Percentiles rank a stretch among this genome's conserved stretches.
These are phyloP conservation scores for Phlebiopsis flavidoalba DNA, from an alignment of 768 basidiomycete species.

Conservation along the genomic window DNA sequence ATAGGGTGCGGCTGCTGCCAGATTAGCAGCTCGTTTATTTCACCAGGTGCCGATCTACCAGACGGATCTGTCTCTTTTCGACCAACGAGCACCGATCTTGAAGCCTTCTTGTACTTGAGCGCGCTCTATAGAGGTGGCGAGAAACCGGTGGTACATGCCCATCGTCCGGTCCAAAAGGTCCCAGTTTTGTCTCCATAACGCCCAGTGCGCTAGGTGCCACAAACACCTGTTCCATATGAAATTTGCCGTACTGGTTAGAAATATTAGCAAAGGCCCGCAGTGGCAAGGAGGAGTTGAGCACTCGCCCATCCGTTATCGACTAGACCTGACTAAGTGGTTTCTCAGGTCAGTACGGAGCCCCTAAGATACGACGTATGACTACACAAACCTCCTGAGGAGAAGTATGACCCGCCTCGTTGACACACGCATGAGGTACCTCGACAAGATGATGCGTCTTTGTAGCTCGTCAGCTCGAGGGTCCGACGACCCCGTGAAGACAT, in stretches of 20 bases:
- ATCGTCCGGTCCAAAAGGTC: constrained; percentile 44
- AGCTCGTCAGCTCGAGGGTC: constrained; percentile 48
- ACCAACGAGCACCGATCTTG: constrained; percentile 52
- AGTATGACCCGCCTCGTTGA: constrained; percentile 52
- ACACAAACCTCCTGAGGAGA: constrained; percentile 52
- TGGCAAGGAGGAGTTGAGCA: neutral
- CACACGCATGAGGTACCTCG: constrained; percentile 54
- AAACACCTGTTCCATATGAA: constrained; percentile 61
- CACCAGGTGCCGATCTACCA: constrained; percentile 51
- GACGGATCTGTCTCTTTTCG: constrained; percentile 61
- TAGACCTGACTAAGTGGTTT: constrained; percentile 39
- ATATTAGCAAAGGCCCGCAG: neutral
- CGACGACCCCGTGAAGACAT: constrained; percentile 43
- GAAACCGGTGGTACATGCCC: constrained; percentile 42
- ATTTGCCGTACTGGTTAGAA: constrained; percentile 36
- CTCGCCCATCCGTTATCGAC: constrained; percentile 54
- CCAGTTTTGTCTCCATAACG: constrained; percentile 56
- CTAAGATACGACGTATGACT: neutral
- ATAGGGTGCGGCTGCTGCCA: constrained; percentile 62
- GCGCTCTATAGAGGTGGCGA: constrained; percentile 38
- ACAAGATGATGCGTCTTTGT: constrained; percentile 51
- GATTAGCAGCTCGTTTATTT: constrained; percentile 59
- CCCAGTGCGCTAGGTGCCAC: constrained; percentile 58
- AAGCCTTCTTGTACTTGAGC: constrained; percentile 51
- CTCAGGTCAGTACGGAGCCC: neutral